A percentile compares a stretch with the other conserved stretches of the same genome.
phyloP scores from a whole-genome alignment of 2,329 filamentous ascomycete species.

The Fusarium duplospermum region DNA sequence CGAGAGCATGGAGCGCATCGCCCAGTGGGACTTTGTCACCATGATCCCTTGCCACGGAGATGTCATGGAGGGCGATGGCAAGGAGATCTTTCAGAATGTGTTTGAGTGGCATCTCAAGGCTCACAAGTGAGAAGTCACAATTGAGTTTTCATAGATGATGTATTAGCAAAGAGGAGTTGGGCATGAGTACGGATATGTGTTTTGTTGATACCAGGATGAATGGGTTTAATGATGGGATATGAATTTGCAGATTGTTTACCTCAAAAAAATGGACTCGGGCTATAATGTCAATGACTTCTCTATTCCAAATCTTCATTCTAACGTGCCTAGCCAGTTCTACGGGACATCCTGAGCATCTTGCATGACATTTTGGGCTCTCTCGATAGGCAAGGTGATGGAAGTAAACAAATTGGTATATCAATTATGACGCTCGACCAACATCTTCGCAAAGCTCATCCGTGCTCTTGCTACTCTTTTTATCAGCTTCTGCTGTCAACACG shows the following conservation, averaged over 20 bases:
- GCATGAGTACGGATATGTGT: background rate
- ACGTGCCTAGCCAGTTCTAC: background rate
- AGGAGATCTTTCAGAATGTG: constrained; percentile 80
- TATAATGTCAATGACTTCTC: background rate
- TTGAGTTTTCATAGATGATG: background rate
- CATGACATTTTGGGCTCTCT: background rate
- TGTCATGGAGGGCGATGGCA: constrained; percentile 79
- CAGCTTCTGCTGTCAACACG: constrained; percentile 3
- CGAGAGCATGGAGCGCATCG: constrained; percentile 75
- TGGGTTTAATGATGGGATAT: background rate
- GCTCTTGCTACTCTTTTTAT: constrained; percentile 16
- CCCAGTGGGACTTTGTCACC: constrained; percentile 84
- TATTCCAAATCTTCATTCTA: background rate
- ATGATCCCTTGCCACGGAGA: constrained; percentile 96
- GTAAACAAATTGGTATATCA: background rate
- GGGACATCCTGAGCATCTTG: background rate
- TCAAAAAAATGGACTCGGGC: background rate
- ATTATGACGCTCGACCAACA: constrained; percentile 1
- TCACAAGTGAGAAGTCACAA: constrained; percentile 31
- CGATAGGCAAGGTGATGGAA: background rate
- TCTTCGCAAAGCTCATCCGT: constrained; percentile 1
- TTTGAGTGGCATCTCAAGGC: constrained; percentile 84
- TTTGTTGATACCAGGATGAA: constrained; percentile 27
- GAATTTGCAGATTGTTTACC: background rate
- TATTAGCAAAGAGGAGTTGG: constrained; percentile 7